These are phyloP conservation scores for Eragrostis curvula DNA, from an alignment of 176 grass and related monocot genomes.

Conservation along the genomic window DNA sequence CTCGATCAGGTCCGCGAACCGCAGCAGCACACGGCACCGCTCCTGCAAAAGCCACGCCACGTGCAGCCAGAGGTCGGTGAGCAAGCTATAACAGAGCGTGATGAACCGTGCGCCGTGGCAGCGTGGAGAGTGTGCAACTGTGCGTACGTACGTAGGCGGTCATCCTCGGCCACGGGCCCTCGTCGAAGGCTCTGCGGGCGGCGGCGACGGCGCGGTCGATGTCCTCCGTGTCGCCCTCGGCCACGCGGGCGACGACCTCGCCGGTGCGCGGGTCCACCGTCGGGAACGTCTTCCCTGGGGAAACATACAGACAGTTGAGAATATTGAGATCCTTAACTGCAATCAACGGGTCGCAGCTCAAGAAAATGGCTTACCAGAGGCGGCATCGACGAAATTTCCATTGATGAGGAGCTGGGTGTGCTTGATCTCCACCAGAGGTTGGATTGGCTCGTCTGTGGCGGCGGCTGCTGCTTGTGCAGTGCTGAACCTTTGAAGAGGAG, in stretches of 20 bases:
- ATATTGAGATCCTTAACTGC: too few relatives aligned
- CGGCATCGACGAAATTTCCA: conserved; percentile 85
- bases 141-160: conserved; percentile 68
- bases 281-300: conserved; percentile 74
- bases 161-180: conserved; percentile 87
- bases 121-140: not conserved
- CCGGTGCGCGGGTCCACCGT: conserved; percentile 80
- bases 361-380: conserved; percentile 54
- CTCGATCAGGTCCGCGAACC: conserved; percentile 92
- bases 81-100: not conserved
- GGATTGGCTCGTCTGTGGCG: conserved; percentile 58
- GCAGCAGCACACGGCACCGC: conserved; percentile 67
- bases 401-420: conserved; percentile 85
- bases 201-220: conserved; percentile 63
- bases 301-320: too few relatives aligned
- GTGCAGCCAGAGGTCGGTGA: not conserved
- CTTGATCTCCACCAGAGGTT: conserved; percentile 75
- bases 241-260: conserved; percentile 74
- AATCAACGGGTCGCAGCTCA: not conserved
- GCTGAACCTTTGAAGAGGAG: conserved; percentile 54
- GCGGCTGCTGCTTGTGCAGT: conserved; percentile 43
- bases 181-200: conserved; percentile 82
- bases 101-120: not conserved
- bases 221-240: conserved; percentile 76
- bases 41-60: conserved; percentile 51